Base-by-base conservation (phyloP, 2,329 filamentous ascomycete genomes). In the Diplodia corticola region DNA sequence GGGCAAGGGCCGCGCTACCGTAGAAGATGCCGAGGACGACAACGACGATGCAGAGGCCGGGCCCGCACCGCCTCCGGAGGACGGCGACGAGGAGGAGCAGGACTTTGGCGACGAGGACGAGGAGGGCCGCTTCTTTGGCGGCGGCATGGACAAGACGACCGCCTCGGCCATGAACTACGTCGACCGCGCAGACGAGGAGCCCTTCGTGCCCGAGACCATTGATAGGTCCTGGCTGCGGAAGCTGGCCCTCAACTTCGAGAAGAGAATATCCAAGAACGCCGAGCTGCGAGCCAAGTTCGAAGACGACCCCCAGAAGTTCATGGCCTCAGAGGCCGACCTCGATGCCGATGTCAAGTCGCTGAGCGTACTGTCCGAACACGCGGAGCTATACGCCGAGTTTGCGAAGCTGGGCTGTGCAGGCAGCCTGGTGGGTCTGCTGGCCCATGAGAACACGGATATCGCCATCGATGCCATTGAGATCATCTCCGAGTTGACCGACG, bases 401-500 rank as follows among this genome's bases (percentile, higher is more conserved):
- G 88, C 90, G 35, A 89, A 88, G 70, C 82, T 93, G 61, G 91
- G 91, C 22, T 91, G 88, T 67, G 87, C 88, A 0, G 86, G 80
- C 4, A 93, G 89, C 64, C 79, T 99, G 60, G 92, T 96, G 1
- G 87, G 89, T 1, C 79, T 99, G 63, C 81, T 99, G 57, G 90
- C 94, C 17, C 95, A 99, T 76, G 95, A 99, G 73, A 99, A 99
- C 76, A 94, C 93, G 0, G 95, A 99, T 74, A 96, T 99, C 70
- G 93, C 95, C 12, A 96, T 98, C 72, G 91, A 90, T 69, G 91
- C 90, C 0, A 89, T 97, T 59, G 91, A 98, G 80, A 91, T 97
- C 54, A 87, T 99, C 60, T 89, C 88, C 65, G 95, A 99, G 80
- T 81, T 98, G 70, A 96, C 92, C 15, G 95, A 98, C 72, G 93